Base-by-base conservation (phyloP, 2,329 filamentous ascomycete species). In the Elsinoe necatrix region DNA sequence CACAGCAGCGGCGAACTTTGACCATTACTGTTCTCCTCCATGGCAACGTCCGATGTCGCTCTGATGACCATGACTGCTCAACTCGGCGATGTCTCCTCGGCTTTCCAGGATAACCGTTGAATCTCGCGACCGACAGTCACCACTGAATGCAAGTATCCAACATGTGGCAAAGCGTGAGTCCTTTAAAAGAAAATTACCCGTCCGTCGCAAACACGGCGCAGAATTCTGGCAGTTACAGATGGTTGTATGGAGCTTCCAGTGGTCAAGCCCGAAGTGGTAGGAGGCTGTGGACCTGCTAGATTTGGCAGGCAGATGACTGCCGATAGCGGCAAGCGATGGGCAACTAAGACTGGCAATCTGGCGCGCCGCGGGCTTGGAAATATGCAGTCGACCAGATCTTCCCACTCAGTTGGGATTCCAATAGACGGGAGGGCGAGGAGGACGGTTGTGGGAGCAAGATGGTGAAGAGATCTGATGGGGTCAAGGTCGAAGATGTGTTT, bases 1-100 rank as follows among this genome's bases (percentile, higher is more conserved):
- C 70, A 29, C n/a, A 52, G 31, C 31, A 52, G 31, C 9, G 20
- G 31, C 48, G 31, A 39, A 25, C 8, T 29, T 25, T 52, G 48
- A 39, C 7, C 48, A 52, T 39, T 31, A 9, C 18, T n/a, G n/a
- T n/a, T 14, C 14, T 37, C 48, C 31, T 39, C 31, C 48, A 52
- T 52, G 29, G 20, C 20, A 29, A 39, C 31, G 48, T 52, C 48
- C 48, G 48, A 52, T 52, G 31, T 52, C 48, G 48, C 48, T 34
- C 48, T 34, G 14, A 52, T 21, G 29, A 25, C 29, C 29, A 52
- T 37, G 48, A 39, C 25, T 52, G 29, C 48, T 52, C 48, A 31
- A 37, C 9, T 16, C 31, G 25, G 48, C 48, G 18, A 14, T 31
- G 7, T 52, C 29, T 23, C 29, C 48, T 39, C 29, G 18, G 21